A percentile compares a stretch with the other conserved stretches of the same genome.
Conservation (phyloP, 2,329 filamentous ascomycete species). For the Pseudopyrenochaeta lycopersici region DNA sequence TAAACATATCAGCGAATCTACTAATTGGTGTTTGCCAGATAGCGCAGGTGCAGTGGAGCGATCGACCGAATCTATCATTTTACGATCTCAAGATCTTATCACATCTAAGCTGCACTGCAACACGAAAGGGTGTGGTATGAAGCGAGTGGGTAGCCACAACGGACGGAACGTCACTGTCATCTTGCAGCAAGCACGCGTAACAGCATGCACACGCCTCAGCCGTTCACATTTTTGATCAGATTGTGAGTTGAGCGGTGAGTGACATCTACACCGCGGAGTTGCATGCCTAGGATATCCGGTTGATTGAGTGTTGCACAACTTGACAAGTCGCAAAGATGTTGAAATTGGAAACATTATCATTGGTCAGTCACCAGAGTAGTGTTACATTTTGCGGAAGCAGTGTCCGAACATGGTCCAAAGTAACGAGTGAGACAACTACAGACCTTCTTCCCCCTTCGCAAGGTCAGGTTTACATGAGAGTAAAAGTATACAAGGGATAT, state of each 20-base stretch:
- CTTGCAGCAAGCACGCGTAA: constrained; percentile 13
- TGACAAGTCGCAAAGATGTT: not conserved
- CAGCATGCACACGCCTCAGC: constrained; percentile 9
- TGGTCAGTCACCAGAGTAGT: not conserved
- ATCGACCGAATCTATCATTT: not conserved
- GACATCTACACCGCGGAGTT: constrained; percentile 5
- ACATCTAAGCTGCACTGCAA: not conserved
- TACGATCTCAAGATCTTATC: not conserved
- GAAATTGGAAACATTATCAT: not conserved
- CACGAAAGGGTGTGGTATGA: constrained; percentile 8
- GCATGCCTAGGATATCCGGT: not conserved
- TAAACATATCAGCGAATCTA: no score
- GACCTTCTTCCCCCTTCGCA: not conserved
- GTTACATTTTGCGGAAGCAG: not conserved
- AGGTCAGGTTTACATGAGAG: not conserved
- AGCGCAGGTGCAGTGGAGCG: not conserved
- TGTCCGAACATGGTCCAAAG: not conserved
- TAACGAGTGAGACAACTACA: not conserved
- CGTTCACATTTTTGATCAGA: not conserved
- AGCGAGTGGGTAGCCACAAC: constrained; percentile 6
- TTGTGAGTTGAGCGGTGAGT: constrained; percentile 20
- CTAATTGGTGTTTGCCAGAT: not conserved
- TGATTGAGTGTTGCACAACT: not conserved
- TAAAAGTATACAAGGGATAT: constrained; percentile 16
- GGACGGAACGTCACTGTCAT: constrained; percentile 6